phyloP scores from a whole-genome alignment of 2,329 filamentous ascomycete genomes.

The Plectosphaerella plurivora region DNA sequence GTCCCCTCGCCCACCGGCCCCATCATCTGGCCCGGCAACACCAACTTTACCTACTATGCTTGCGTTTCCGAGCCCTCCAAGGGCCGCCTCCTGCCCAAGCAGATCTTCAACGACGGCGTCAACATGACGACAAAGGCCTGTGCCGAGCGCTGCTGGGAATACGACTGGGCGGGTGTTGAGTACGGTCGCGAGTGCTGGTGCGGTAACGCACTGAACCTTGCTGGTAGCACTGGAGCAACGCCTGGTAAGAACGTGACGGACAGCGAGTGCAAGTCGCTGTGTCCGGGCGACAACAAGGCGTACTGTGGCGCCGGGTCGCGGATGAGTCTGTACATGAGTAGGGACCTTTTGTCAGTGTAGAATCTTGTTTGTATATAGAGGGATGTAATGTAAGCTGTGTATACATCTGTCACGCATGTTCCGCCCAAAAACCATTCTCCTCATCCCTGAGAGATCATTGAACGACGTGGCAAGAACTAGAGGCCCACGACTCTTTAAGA shows the following conservation, averaged over 20 bases:
- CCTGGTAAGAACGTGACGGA: constrained; percentile 24
- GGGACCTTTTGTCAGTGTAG: neutral
- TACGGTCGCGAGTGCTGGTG: constrained; percentile 33
- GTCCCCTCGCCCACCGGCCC: constrained; percentile 16
- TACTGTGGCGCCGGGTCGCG: constrained; percentile 24
- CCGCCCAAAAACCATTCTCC: no score
- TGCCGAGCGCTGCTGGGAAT: constrained; percentile 23
- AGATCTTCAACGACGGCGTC: constrained; percentile 20
- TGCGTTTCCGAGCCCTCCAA: constrained; percentile 24
- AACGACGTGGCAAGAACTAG: no score
- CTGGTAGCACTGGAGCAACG: constrained; percentile 13
- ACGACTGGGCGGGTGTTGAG: constrained; percentile 30
- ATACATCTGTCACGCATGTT: no score
- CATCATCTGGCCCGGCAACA: constrained; percentile 22
- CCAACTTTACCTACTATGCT: constrained; percentile 29
- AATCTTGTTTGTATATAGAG: no score
- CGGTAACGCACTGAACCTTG: constrained; percentile 22
- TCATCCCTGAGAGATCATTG: no score
- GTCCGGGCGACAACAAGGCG: constrained; percentile 25
- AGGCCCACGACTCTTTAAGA: no score
- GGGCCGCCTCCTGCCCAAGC: constrained; percentile 21
- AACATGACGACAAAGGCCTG: constrained; percentile 26
- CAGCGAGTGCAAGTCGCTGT: constrained; percentile 24
- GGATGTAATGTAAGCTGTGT: no score
- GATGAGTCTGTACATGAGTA: constrained; percentile 23